These are phyloP conservation scores for Xylariaceae sp. DNA, from an alignment of 2,329 filamentous ascomycete genomes.

Conservation along the genomic window DNA sequence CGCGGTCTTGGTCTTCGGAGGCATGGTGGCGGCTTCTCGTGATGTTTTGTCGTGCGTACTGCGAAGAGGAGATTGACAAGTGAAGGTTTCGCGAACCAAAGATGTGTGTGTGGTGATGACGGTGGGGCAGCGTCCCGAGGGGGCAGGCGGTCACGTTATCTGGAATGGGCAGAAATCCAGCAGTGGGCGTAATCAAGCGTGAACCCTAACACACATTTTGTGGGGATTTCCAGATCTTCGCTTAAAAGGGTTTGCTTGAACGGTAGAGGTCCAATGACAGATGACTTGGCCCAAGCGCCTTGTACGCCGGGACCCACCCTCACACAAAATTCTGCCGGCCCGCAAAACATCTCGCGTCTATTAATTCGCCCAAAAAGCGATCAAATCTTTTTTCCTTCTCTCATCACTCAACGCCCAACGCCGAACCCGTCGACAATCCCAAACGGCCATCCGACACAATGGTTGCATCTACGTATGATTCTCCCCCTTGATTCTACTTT, in stretches of 20 bases:
- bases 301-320: slow-evolving; percentile 1
- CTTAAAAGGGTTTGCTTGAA: slow-evolving; percentile 13
- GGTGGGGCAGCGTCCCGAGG: slow-evolving; percentile 14
- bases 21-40: slow-evolving; percentile 60
- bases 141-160: slow-evolving; percentile 22
- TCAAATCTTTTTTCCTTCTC: slow-evolving; percentile 12
- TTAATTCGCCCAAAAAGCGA: slow-evolving; percentile 8
- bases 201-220: slow-evolving; percentile 21
- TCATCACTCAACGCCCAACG: slow-evolving; percentile 20
- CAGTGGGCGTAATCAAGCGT: slow-evolving; percentile 12
- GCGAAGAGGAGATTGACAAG: slow-evolving; percentile 12
- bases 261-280: background rate
- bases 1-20: slow-evolving; percentile 90
- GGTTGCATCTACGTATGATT: slow-evolving; percentile 32
- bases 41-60: slow-evolving; percentile 19
- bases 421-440: slow-evolving; percentile 28
- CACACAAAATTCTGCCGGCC: slow-evolving; percentile 12
- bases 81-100: slow-evolving; percentile 19
- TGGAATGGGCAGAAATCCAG: slow-evolving; percentile 20
- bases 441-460: slow-evolving; percentile 32
- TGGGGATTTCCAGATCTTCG: slow-evolving; percentile 7
- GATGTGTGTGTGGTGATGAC: slow-evolving; percentile 27
- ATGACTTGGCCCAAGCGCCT: slow-evolving; percentile 14
- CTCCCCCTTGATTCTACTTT: slow-evolving; percentile 40
- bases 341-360: slow-evolving; percentile 16